Conservation (phyloP, 345 rosid genomes). For the Populus pruinosa region DNA sequence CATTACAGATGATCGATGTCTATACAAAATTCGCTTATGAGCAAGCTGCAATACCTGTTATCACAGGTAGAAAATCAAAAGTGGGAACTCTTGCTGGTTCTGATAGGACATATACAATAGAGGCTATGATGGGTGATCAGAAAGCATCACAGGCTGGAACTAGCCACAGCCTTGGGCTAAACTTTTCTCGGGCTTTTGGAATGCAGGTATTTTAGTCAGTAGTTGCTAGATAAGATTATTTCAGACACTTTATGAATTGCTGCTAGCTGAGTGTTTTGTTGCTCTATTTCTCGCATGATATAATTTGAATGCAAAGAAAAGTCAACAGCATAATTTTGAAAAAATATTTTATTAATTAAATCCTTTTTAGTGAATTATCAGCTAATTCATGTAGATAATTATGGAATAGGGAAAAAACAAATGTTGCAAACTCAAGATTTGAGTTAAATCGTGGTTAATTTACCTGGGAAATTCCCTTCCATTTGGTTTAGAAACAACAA, state of each 20-base stretch:
- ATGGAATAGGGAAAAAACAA: background rate
- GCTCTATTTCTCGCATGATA: background rate
- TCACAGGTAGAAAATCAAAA: constrained; percentile 83
- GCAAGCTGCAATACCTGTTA: constrained; percentile 94
- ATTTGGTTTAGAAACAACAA: background rate
- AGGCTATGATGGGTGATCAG: constrained; percentile 99
- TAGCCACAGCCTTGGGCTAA: constrained; percentile 90
- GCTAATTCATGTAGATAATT: background rate
- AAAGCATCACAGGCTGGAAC: constrained; percentile 96
- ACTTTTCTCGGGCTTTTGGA: constrained; percentile 85
- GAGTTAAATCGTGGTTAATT: too few relatives aligned
- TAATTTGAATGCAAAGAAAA: background rate
- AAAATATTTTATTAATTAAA: too few relatives aligned
- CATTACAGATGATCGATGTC: constrained; percentile 78
- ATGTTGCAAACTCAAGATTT: background rate
- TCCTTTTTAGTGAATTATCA: background rate
- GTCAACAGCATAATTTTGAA: background rate
- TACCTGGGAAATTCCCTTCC: background rate
- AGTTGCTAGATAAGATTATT: background rate
- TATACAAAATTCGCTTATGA: constrained; percentile 85
- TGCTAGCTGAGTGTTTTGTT: background rate
- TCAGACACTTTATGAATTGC: background rate
- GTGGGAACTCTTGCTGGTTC: constrained; percentile 95
- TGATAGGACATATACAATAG: constrained; percentile 79
- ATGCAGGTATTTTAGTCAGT: constrained; percentile 53